Base-by-base conservation (phyloP, 352 stramenopile species). In the Blastocystis sp. region DNA sequence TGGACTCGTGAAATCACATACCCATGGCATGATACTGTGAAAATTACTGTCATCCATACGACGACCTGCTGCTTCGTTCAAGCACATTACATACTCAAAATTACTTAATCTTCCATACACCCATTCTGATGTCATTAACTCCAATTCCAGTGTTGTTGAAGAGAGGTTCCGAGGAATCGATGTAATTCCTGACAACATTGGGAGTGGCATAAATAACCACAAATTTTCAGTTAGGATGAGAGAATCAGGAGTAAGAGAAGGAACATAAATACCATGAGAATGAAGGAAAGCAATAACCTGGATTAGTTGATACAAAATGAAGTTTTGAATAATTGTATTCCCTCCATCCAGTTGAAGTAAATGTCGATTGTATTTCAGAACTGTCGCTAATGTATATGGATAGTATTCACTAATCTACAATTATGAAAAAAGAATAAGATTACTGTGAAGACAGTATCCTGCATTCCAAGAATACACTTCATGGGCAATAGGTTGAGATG, bases 11-110 rank as follows among this genome's bases (percentile, higher is more conserved):
- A 98, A 97, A 90, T 98, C 94, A 13, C 94, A 96, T 11, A 98
- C 95, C 96, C 96, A 98, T 0, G 96, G 96, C n/a, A 98, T 75
- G 40, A 98, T 94, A 0, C 95, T 94, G 89, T 98, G 95, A 84
- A 96, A 96, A 13, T 93, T 91, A 33, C 90, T 76, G 89, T 94
- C 91, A n/a, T 90, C 93, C 88, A 96, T 93, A 19, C 92, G 92
- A 54, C 95, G 91, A 13, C 95, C 95, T 35, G 95, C 95, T 0
- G 95, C 95, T 48, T 90, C 91, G 89, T 98, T 98, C 0, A 98
- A 84, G 7, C 91, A 90, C 92, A 98, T 94, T 15, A 98, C 89
- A 88, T 98, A 98, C 64, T 97, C 95, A 44, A 97, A 95, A 77
- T 98, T 98, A 37, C 91, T 95, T 5, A 98, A 76, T 51, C 94